Conservation (phyloP, 176 grass and related monocot species). For the Oryza officinalis region DNA sequence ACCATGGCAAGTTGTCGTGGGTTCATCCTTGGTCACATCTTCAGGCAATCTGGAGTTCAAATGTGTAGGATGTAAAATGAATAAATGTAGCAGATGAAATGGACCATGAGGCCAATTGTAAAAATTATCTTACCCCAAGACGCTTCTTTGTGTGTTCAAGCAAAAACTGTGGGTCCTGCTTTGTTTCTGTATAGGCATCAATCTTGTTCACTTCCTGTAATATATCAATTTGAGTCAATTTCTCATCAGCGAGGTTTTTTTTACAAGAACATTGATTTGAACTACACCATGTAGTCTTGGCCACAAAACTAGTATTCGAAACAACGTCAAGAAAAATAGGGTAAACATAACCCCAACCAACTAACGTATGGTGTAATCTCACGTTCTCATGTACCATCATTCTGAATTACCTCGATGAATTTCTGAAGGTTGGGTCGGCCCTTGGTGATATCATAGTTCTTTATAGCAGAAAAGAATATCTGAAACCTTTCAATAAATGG, state of each 20-base stretch:
- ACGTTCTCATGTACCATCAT: background rate
- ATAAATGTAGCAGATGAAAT: constrained; percentile 6
- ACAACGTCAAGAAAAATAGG: background rate
- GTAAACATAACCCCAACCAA: background rate
- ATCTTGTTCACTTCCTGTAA: constrained; percentile 85
- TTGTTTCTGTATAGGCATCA: constrained; percentile 63
- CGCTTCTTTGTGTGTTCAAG: constrained; percentile 51
- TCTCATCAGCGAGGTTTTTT: too few relatives aligned
- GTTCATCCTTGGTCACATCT: constrained; percentile 26
- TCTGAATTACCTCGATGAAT: constrained; percentile 65
- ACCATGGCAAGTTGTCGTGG: background rate
- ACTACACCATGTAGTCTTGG: background rate
- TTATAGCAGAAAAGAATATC: constrained; percentile 53
- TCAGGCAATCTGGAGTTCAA: constrained; percentile 48
- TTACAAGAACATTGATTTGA: background rate
- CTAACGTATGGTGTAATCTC: background rate
- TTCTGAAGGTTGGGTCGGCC: constrained; percentile 65
- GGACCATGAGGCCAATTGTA: background rate
- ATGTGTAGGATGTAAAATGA: background rate
- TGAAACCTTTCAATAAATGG: constrained; percentile 75
- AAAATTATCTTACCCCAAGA: constrained; percentile 52
- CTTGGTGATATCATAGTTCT: constrained; percentile 81
- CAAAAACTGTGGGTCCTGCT: constrained; percentile 56
- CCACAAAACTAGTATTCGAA: background rate
- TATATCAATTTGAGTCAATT: constrained; percentile 5